Conservation (phyloP, 805 yeast species). For the Grigorovia jiainica region DNA sequence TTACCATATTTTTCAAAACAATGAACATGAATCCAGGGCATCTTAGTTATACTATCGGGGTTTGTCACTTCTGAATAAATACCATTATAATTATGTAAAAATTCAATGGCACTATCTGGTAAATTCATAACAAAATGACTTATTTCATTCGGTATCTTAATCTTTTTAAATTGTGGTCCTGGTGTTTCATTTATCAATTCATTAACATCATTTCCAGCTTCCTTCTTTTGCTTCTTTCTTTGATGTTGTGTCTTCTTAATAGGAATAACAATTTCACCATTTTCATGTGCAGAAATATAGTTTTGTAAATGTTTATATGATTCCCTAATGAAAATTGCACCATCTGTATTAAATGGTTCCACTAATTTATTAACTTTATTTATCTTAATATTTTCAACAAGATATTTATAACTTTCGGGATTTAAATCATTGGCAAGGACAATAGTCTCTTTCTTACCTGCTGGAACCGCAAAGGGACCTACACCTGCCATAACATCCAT, state of each 20-base stretch:
- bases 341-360: slow-evolving; percentile 63
- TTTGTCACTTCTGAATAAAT: slow-evolving; percentile 40
- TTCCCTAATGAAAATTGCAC: slow-evolving; percentile 63
- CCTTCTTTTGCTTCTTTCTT: slow-evolving; percentile 30
- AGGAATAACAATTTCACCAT: slow-evolving; percentile 32
- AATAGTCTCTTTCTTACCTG: slow-evolving; percentile 71
- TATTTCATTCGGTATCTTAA: slow-evolving; percentile 21
- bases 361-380: slow-evolving; percentile 60
- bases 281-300: slow-evolving; percentile 32
- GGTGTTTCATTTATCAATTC: slow-evolving; percentile 13
- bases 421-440: slow-evolving; percentile 91
- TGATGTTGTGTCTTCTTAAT: slow-evolving; percentile 15
- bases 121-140: slow-evolving; percentile 87
- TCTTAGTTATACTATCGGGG: slow-evolving; percentile 29
- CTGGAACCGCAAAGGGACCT: slow-evolving; percentile 96
- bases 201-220: slow-evolving; percentile 8
- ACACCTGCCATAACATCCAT: slow-evolving; percentile 98
- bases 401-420: slow-evolving; percentile 71
- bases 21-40: slow-evolving; percentile 79
- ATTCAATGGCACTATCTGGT: slow-evolving; percentile 86
- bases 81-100: slow-evolving; percentile 70
- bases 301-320: slow-evolving; percentile 45
- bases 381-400: slow-evolving; percentile 49
- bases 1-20: slow-evolving; percentile 87
- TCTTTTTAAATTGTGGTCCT: slow-evolving; percentile 38